phyloP scores from a whole-genome alignment of 2,329 filamentous ascomycete genomes.

The Penicillium sumatraense region DNA sequence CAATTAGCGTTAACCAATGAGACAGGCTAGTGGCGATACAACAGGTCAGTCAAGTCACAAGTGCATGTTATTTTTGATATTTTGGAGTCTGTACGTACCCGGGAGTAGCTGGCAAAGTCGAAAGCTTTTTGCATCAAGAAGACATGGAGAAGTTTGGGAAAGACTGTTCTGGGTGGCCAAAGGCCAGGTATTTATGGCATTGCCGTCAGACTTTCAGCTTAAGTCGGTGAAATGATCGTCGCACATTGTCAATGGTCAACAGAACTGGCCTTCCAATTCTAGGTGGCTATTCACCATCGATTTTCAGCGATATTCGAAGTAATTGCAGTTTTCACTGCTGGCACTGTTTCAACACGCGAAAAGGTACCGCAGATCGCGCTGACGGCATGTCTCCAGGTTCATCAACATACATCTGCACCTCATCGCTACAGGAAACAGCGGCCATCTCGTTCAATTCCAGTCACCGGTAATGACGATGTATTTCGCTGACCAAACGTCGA shows the following conservation, averaged over 20 bases:
- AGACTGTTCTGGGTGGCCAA: too few relatives aligned
- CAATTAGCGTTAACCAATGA: too few relatives aligned
- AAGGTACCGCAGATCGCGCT: neutral
- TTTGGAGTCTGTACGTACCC: neutral
- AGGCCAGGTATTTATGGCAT: neutral
- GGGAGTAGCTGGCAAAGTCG: too few relatives aligned
- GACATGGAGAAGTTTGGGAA: too few relatives aligned
- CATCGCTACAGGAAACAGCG: neutral
- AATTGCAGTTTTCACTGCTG: neutral
- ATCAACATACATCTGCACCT: neutral
- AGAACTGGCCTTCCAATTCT: neutral
- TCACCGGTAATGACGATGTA: neutral
- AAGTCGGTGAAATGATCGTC: neutral
- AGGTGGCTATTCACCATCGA: neutral
- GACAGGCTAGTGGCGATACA: neutral
- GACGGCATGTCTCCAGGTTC: neutral
- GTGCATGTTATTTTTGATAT: neutral
- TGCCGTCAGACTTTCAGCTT: neutral
- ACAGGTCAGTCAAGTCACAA: neutral
- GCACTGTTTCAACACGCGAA: neutral
- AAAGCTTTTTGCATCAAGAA: too few relatives aligned
- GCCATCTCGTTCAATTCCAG: neutral
- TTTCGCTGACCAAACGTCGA: too few relatives aligned
- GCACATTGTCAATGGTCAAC: neutral
- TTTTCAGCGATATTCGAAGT: neutral